Base-by-base conservation (phyloP, 768 basidiomycete species). In the Stropharia rugosoannulata region DNA sequence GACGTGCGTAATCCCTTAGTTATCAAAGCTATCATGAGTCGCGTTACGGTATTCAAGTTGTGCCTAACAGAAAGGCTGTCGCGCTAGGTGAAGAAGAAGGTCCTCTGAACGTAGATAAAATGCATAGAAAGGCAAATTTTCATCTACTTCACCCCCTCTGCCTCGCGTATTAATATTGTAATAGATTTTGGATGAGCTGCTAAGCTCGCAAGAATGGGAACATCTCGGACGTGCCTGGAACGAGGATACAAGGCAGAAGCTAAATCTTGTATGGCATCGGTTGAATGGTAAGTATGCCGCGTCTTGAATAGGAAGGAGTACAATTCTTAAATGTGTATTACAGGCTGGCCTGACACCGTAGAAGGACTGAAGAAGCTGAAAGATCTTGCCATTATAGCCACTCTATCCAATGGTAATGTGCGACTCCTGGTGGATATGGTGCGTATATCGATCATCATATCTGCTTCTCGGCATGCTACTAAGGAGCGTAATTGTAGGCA, bases 391-490 rank as follows among this genome's bases (percentile, higher is more conserved):
- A 74, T 86, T 47, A 77, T 87, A 11, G 75, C 75, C 1, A 75
- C 81, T 3, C 69, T 89, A 0, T 87, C 86, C 0, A 89, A 89
- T 57, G 87, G 85, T 7, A 89, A 83, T 61, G 73, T 86, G 37
- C 72, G 81, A 12, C 70, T 87, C 5, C 73, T 88, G 2, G 67
- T 84, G 0, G 84, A 88, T 61, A 79, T 87, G 82, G 86, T 83
- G 55, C 35, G 68, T 59, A 11, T 36, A 49, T 13, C n/a, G n/a
- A n/a, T 18, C 19, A 18, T 16, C 19, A 25, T 25, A 15, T 22
- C 12, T 50, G n/a, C 16, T 18, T 29, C 7, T 29, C 27, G 27
- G 27, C 7, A 29, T 29, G 27, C 27, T 29, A n/a, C n/a, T 7
- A 27, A 18, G 13, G 3, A 9, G 16, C 6, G n/a, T n/a, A 11